Conservation (phyloP, 495 filamentous ascomycete genomes). For the Aspergillus heteromorphus region DNA sequence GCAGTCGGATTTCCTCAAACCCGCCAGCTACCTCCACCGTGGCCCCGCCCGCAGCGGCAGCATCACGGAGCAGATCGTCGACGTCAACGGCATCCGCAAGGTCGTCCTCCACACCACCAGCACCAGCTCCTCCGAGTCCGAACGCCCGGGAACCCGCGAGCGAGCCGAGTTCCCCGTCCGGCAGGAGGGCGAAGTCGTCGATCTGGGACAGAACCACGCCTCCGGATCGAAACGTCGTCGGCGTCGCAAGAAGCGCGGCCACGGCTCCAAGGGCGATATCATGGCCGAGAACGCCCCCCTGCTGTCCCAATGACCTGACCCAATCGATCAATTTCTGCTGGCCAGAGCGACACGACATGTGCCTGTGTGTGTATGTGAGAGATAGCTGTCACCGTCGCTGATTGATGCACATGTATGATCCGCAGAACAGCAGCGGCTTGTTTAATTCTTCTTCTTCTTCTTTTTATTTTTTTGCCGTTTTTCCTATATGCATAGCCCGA, state of each 20-base stretch:
- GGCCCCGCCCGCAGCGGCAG: conserved; percentile 70
- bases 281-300: conserved; percentile 22
- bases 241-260: conserved; percentile 25
- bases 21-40: conserved; percentile 32
- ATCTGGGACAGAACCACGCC: conserved; percentile 8
- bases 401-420: neutral
- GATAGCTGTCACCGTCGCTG: neutral
- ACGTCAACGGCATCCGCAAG: conserved; percentile 77
- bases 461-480: too few relatives aligned
- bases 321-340: conserved; percentile 13
- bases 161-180: conserved; percentile 13
- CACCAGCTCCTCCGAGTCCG: conserved; percentile 41
- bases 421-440: neutral
- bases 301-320: conserved; percentile 4
- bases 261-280: conserved; percentile 11
- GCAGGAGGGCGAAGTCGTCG: conserved; percentile 10
- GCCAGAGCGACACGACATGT: conserved; percentile 9
- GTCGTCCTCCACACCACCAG: conserved; percentile 72
- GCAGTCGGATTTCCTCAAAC: conserved; percentile 7
- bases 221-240: conserved; percentile 24
- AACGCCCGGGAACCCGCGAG: conserved; percentile 9
- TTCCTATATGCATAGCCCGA: too few relatives aligned
- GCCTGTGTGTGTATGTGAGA: too few relatives aligned
- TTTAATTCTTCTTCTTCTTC: too few relatives aligned
- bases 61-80: conserved; percentile 83